Conservation (phyloP, 176 grass and related monocot species). For the Bothriochloa decipiens region DNA sequence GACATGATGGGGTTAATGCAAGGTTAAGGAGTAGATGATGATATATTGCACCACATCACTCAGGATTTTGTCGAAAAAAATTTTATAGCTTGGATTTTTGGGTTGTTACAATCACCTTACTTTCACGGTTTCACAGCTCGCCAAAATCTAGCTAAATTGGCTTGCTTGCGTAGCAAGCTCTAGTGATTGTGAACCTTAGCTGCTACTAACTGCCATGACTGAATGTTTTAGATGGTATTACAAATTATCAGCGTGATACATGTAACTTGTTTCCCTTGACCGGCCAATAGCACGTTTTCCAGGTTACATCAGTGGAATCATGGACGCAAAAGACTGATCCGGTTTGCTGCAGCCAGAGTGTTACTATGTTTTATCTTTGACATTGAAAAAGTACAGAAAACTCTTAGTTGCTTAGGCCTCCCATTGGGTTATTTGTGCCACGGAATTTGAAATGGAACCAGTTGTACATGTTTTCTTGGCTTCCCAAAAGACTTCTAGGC, state of each 20-base stretch:
- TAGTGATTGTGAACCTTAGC: background rate
- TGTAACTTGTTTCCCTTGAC: slow-evolving; percentile 46
- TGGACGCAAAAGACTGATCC: slow-evolving; percentile 81
- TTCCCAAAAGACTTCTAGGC: background rate
- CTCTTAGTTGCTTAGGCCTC: no score
- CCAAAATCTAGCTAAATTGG: background rate
- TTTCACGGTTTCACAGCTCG: background rate
- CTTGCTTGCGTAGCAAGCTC: slow-evolving; percentile 18
- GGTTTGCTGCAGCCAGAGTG: no score
- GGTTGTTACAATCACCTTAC: no score
- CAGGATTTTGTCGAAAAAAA: no score
- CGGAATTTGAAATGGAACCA: background rate
- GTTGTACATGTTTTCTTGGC: background rate
- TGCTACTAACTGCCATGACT: background rate
- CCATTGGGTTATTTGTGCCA: no score
- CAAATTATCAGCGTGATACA: slow-evolving; percentile 21
- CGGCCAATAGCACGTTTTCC: slow-evolving; percentile 72
- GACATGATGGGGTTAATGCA: no score
- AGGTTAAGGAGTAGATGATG: no score
- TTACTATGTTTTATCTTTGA: no score
- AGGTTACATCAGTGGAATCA: slow-evolving; percentile 79
- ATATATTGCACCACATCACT: no score
- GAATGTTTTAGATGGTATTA: slow-evolving; percentile 4
- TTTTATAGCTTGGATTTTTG: no score
- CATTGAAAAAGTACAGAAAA: no score